Evolutionary conservation across 352 stramenopile species (phyloP), one percentile per base, ranked within the genome.

Genomic region (Phytopythium ostracodes): DNA sequence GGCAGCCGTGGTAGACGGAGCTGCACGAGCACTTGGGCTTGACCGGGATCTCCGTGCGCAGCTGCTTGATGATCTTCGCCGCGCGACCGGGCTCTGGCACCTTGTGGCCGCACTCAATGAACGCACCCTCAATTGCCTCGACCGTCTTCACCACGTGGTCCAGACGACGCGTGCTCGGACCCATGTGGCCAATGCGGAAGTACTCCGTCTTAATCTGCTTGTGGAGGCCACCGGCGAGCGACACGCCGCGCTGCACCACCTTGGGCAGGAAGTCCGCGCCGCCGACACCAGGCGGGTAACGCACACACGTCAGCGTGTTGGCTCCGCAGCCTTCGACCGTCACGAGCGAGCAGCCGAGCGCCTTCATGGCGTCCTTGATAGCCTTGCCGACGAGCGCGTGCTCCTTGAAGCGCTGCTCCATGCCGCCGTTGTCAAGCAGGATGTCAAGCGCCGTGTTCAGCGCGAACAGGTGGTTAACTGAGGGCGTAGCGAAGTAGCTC

Each of bases 161-260:
- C 55, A 91, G 64, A 47, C 81, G 77, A 38, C 84, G 80, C 46
- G 84, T 87, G 68, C 79, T 90, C 44, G 81, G 84, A 14, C 84
- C 84, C 84, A 92, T 92, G 76, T 92, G 84, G 42, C 84, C 84
- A 59, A 92, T 92, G 38, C 84, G 84, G 64, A 92, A 92, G 75
- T 92, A 92, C 56, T 92, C 76, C 24, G 74, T 90, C 77, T 92
- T 92, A 68, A 92, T 92, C 51, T 85, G 64, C 63, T 89, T 89
- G 72, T 90, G 84, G 35, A 92, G 68, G 1, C 81, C 84, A 8
- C 84, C 84, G 11, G 84, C 81, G 20, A 92, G 73, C 57, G 84
- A 92, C 31, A 92, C 81, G 9, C 84, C 84, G 43, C 77, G 79
- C 59, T 84, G 76, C 12, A 82, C 70, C 5, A 89, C 81, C 65